Base-by-base conservation (phyloP, 768 basidiomycete species). In the Mycena crocata region DNA sequence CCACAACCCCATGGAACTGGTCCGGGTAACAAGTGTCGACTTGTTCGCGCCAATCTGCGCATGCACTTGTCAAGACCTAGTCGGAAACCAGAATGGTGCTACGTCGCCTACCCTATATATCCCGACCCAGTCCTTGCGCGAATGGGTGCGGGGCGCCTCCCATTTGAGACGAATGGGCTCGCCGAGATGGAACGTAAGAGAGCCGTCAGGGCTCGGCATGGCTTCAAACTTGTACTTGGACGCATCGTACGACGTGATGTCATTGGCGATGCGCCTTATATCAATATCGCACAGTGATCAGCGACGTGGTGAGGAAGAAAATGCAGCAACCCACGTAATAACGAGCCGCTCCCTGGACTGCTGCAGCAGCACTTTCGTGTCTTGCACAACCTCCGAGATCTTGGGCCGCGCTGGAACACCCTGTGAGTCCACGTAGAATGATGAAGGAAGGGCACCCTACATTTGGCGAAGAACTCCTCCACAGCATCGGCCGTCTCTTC, bases 121-220 rank as follows among this genome's bases (percentile, higher is more conserved):
- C 17, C 96, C 98, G 73, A 99, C 93, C 98, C 98, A 99, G 76
- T 99, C 98, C 71, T 90, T 89, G 15, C 93, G 86, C 15, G 96
- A 96, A 75, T 98, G 97, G 58, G 88, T 86, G 37, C 82, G 79
- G 1, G 97, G 96, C 1, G 94, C 96, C 69, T 89, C 88, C 96
- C 96, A 99, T 50, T 87, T 86, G 49, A 99, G 85, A 3, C 78
- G 84, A 71, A 99, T 95, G 2, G 93, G 90, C 76, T 99, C 94
- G 35, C 98, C 98, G 51, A 98, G 88, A 75, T 94, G 92, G 86
- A 92, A 99, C 5, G 87, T 86, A 28, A 83, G 82, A 9, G 81
- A 72, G 8, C 87, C 86, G 13, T 84, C 84, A 14, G 82, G 73
- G 69, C 83, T 84, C 24, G 87, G 85, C 7, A 90, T 80, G 30